Percentiles rank a stretch among this genome's conserved stretches.
Evolutionary conservation across 2,329 filamentous ascomycete species (phyloP).

Genomic region (Juglanconis sp.): DNA sequence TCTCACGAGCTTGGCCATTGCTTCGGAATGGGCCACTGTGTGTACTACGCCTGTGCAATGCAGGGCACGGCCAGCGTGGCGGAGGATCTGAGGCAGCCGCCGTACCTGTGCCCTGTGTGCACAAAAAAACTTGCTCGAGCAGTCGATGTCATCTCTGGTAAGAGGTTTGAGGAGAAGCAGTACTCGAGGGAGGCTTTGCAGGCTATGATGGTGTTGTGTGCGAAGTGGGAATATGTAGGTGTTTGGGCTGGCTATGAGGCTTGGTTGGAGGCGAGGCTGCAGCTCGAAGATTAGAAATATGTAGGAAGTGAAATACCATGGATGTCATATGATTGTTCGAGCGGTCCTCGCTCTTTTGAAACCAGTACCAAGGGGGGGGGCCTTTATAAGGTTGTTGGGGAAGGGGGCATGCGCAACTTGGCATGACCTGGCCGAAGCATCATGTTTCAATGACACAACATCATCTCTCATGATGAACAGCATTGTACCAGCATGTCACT

Average conservation of each 20-base stretch:
- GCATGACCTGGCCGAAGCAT: too few relatives aligned
- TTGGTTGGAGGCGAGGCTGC: slow-evolving; percentile 35
- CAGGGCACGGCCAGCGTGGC: slow-evolving; percentile 54
- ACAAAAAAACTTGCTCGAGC: slow-evolving; percentile 47
- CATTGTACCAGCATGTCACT: too few relatives aligned
- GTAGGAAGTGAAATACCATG: too few relatives aligned
- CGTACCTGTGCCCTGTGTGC: slow-evolving; percentile 61
- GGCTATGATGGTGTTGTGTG: slow-evolving; percentile 40
- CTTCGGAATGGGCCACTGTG: slow-evolving; percentile 63
- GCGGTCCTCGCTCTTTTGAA: too few relatives aligned
- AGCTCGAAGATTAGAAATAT: too few relatives aligned
- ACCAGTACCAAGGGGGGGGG: too few relatives aligned
- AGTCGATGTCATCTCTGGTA: slow-evolving; percentile 24
- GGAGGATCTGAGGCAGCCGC: slow-evolving; percentile 61
- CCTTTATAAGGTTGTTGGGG: too few relatives aligned
- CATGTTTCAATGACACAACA: too few relatives aligned
- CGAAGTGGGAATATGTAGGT: slow-evolving; percentile 33
- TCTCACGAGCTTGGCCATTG: slow-evolving; percentile 67
- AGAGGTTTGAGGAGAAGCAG: slow-evolving; percentile 19
- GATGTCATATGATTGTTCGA: too few relatives aligned
- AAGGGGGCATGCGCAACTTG: too few relatives aligned
- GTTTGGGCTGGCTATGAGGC: slow-evolving; percentile 44
- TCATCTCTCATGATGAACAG: too few relatives aligned
- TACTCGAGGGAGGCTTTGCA: slow-evolving; percentile 35
- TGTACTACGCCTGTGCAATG: slow-evolving; percentile 64